phyloP scores from a whole-genome alignment of 495 filamentous ascomycete genomes.

The Penicillium flavigenum region DNA sequence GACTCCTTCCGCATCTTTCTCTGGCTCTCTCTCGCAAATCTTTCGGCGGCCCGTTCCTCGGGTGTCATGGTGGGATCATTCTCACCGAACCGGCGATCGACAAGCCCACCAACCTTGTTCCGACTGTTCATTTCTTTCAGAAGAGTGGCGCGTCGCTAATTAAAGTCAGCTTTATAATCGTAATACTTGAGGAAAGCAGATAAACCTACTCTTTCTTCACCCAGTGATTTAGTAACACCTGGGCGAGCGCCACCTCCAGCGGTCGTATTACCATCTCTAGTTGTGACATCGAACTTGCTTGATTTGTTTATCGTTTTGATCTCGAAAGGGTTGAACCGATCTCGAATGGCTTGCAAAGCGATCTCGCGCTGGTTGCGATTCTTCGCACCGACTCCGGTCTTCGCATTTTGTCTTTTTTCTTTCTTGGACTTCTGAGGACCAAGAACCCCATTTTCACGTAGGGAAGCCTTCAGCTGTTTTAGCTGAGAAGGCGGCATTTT shows the following conservation, averaged over 20 bases:
- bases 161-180: slow-evolving; percentile 1
- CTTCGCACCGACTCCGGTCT: slow-evolving; percentile 57
- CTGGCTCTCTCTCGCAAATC: slow-evolving; percentile 84
- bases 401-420: slow-evolving; percentile 71
- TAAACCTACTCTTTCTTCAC: slow-evolving; percentile 75
- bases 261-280: slow-evolving; percentile 49
- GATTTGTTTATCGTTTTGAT: slow-evolving; percentile 67
- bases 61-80: slow-evolving; percentile 90
- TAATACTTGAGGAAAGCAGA: slow-evolving; percentile 1
- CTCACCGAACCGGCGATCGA: slow-evolving; percentile 94
- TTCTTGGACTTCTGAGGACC: slow-evolving; percentile 91
- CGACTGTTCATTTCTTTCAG: slow-evolving; percentile 80
- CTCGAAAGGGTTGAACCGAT: slow-evolving; percentile 97
- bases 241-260: slow-evolving; percentile 62
- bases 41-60: slow-evolving; percentile 88
- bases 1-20: slow-evolving; percentile 65
- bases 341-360: slow-evolving; percentile 79
- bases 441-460: slow-evolving; percentile 81
- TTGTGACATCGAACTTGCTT: slow-evolving; percentile 75
- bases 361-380: slow-evolving; percentile 71
- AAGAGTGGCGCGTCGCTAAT: slow-evolving; percentile 72
- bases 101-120: slow-evolving; percentile 87
- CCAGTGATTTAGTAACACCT: slow-evolving; percentile 76
- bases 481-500: slow-evolving; percentile 92
- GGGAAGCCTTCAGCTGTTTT: slow-evolving; percentile 88